Evolutionary conservation across 768 basidiomycete genomes (phyloP).

Genomic region (Suillus occidentalis): DNA sequence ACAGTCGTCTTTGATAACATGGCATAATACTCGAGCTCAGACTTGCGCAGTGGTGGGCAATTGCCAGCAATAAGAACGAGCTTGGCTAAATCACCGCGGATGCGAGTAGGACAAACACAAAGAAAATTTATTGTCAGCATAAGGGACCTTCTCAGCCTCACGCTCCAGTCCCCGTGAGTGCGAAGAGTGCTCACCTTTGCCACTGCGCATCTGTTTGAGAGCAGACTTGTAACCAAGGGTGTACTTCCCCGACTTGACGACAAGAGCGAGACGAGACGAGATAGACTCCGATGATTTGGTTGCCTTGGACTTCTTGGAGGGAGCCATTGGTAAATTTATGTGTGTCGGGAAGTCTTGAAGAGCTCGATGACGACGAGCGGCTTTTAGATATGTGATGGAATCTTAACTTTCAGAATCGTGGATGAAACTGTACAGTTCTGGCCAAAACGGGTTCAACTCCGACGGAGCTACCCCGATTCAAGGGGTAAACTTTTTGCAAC

Average conservation of each 20-base stretch:
- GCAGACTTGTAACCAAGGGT: constrained; percentile 96
- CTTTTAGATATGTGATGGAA: constrained; percentile 6
- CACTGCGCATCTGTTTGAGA: constrained; percentile 96
- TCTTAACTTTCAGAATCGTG: constrained; percentile 18
- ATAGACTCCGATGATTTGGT: constrained; percentile 94
- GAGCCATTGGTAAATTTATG: constrained; percentile 67
- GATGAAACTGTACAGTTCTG: constrained; percentile 32
- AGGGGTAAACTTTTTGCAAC: neutral
- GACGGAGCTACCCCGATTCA: constrained; percentile 13
- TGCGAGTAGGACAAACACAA: constrained; percentile 18
- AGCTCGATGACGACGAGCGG: constrained; percentile 11
- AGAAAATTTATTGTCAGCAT: constrained; percentile 51
- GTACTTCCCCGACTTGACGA: constrained; percentile 99
- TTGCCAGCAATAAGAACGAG: constrained; percentile 98
- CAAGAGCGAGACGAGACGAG: constrained; percentile 87
- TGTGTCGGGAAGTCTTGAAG: constrained; percentile 15
- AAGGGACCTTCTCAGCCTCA: constrained; percentile 99
- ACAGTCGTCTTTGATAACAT: constrained; percentile 99
- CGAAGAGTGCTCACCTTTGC: constrained; percentile 80
- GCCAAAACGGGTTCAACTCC: constrained; percentile 21
- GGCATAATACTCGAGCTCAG: constrained; percentile 99
- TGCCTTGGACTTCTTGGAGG: constrained; percentile 93
- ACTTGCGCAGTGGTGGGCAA: constrained; percentile 98
- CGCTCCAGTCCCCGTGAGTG: constrained; percentile 92
- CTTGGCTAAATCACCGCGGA: constrained; percentile 64